Evolutionary conservation across 352 stramenopile species (phyloP).

Genomic region (Phytophthora fragariae): DNA sequence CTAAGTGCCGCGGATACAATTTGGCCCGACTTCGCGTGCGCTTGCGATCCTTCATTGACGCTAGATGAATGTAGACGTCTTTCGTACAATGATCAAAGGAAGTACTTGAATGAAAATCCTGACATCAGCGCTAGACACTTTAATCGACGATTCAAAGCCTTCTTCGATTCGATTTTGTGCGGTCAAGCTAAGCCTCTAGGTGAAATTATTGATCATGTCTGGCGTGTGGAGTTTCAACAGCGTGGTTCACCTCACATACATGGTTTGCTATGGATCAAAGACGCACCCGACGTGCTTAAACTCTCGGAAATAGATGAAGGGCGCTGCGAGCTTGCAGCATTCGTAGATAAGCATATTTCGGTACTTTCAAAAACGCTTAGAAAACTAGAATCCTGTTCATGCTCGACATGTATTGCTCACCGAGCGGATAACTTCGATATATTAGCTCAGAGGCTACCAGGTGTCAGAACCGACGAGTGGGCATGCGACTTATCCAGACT

Average conservation of each 20-base stretch:
- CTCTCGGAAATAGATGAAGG: constrained; percentile 29
- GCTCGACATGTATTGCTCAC: too few species aligned
- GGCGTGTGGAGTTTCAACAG: not conserved
- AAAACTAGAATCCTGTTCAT: too few species aligned
- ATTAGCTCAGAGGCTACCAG: constrained; percentile 1
- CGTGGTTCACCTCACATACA: too few species aligned
- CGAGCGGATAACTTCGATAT: too few species aligned
- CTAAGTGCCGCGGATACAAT: constrained; percentile 40
- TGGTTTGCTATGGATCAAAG: too few species aligned
- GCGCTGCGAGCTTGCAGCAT: not conserved
- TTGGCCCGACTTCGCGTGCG: constrained; percentile 40
- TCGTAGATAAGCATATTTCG: too few species aligned
- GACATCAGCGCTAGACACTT: constrained; percentile 35
- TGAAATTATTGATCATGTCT: constrained; percentile 15
- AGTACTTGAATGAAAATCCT: constrained; percentile 10
- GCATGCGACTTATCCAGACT: constrained; percentile 18
- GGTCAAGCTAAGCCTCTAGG: constrained; percentile 10
- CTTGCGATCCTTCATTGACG: constrained; percentile 11
- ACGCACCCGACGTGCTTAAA: too few species aligned
- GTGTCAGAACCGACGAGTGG: not conserved
- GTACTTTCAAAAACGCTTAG: too few species aligned
- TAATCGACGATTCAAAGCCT: constrained; percentile 24
- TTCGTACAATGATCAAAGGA: not conserved
- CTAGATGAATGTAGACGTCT: too few species aligned
- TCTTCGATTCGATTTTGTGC: constrained; percentile 21